These are phyloP conservation scores for Scedosporium dehoogii DNA, from an alignment of 2,329 filamentous ascomycete species.

Conservation along the genomic window DNA sequence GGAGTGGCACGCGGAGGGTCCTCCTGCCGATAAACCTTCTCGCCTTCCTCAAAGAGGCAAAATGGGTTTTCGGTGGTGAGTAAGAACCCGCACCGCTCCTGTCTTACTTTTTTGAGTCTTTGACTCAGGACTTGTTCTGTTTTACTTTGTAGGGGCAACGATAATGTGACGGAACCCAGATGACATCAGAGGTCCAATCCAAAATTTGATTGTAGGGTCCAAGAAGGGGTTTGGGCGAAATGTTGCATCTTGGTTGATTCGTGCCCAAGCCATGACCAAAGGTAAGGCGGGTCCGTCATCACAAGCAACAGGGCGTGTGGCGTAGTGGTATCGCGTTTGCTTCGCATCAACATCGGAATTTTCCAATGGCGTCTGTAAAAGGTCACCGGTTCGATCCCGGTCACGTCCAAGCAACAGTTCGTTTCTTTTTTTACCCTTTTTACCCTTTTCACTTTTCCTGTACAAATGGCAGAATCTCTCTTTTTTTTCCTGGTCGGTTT, in stretches of 20 bases:
- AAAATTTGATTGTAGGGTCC: too few relatives aligned
- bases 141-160: too few relatives aligned
- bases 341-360: not conserved
- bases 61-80: not conserved
- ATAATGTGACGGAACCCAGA: too few relatives aligned
- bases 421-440: not conserved
- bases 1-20: not conserved
- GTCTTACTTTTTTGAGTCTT: too few relatives aligned
- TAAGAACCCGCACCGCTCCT: not conserved
- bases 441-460: too few relatives aligned
- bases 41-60: not conserved
- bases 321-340: conserved; percentile 2
- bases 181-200: too few relatives aligned
- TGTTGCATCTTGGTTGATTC: too few relatives aligned
- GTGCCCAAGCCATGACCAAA: not conserved
- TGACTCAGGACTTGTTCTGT: too few relatives aligned
- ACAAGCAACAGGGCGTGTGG: not conserved
- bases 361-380: not conserved
- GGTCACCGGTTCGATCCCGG: conserved; percentile 1
- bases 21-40: not conserved
- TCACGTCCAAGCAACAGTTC: not conserved
- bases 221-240: too few relatives aligned
- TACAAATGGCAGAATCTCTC: too few relatives aligned
- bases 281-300: not conserved
- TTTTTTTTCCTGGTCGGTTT: not conserved